Evolutionary conservation across 768 basidiomycete species (phyloP).

Genomic region (Boletus rubescentipes): DNA sequence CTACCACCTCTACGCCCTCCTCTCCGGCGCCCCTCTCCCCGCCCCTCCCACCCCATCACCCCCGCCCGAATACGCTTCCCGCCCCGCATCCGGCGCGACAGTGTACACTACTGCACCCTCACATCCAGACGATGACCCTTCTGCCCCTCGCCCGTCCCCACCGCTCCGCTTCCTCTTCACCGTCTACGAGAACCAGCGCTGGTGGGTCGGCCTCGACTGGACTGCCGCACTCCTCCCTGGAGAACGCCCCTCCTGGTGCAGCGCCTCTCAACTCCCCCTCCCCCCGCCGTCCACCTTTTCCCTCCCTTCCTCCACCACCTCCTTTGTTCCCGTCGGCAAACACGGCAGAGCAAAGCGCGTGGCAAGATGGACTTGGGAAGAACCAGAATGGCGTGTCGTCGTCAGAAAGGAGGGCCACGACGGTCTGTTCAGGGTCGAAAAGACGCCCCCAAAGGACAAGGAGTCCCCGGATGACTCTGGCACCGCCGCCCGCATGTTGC

Average conservation of each 20-base stretch:
- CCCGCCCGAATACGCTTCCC: slow-evolving; percentile 29
- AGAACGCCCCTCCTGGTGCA: slow-evolving; percentile 89
- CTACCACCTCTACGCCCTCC: slow-evolving; percentile 49
- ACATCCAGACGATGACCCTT: slow-evolving; percentile 6
- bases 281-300: slow-evolving; percentile 69
- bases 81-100: slow-evolving; percentile 21
- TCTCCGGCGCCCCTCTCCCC: slow-evolving; percentile 58
- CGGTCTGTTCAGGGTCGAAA: slow-evolving; percentile 54
- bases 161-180: slow-evolving; percentile 78
- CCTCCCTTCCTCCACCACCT: slow-evolving; percentile 60
- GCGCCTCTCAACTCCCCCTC: slow-evolving; percentile 54
- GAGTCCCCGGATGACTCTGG: slow-evolving; percentile 44
- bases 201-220: slow-evolving; percentile 99
- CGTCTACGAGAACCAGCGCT: slow-evolving; percentile 92
- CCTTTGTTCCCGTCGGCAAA: slow-evolving; percentile 51
- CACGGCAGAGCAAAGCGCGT: slow-evolving; percentile 61
- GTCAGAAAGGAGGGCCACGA: slow-evolving; percentile 55
- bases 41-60: slow-evolving; percentile 33
- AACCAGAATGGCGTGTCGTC: slow-evolving; percentile 85
- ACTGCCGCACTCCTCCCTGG: slow-evolving; percentile 87
- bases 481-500: slow-evolving; percentile 45
- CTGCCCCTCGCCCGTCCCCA: slow-evolving; percentile 23
- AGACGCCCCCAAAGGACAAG: slow-evolving; percentile 50
- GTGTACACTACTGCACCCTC: slow-evolving; percentile 20
- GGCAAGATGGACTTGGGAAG: slow-evolving; percentile 88